Percentiles rank a stretch among this genome's conserved stretches.
phyloP scores from a whole-genome alignment of 2,329 filamentous ascomycete species.

The Diaporthe australafricana region DNA sequence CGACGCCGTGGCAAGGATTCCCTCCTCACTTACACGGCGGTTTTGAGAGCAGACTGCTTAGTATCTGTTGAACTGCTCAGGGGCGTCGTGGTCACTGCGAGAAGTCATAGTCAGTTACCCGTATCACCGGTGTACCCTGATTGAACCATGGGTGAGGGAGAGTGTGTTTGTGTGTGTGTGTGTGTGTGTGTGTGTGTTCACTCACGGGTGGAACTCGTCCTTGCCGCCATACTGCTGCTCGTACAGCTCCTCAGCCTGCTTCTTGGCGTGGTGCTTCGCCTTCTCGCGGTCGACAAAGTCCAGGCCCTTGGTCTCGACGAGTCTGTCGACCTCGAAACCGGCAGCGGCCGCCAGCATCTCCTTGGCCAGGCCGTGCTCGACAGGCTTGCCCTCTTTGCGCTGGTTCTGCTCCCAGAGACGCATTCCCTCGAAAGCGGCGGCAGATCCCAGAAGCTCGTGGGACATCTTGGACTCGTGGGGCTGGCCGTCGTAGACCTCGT shows the following conservation, averaged over 20 bases:
- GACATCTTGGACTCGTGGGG: conserved; percentile 71
- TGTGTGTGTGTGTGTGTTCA: conserved; percentile 33
- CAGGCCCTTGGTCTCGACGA: conserved; percentile 77
- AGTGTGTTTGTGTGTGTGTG: not conserved
- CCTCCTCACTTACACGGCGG: conserved; percentile 1
- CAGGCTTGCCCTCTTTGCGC: conserved; percentile 75
- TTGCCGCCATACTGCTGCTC: conserved; percentile 68
- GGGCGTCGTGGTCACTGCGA: conserved; percentile 31
- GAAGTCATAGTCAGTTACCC: not conserved
- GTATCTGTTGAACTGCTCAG: conserved; percentile 29
- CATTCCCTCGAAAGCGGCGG: conserved; percentile 82
- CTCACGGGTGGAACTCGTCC: conserved; percentile 69
- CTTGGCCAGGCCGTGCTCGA: conserved; percentile 82
- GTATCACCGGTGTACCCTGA: too few species aligned
- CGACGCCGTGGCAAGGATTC: conserved; percentile 6
- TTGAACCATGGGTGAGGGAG: not conserved
- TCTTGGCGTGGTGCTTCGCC: conserved; percentile 68
- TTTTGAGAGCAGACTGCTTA: conserved; percentile 24
- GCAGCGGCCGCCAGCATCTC: conserved; percentile 79
- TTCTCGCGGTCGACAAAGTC: conserved; percentile 68
- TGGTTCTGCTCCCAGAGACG: conserved; percentile 83
- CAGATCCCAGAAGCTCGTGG: conserved; percentile 81
- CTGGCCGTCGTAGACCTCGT: conserved; percentile 55
- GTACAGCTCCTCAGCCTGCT: conserved; percentile 70
- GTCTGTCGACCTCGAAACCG: conserved; percentile 80